These are phyloP conservation scores for Hirsutella thompsonii DNA, from an alignment of 2,329 filamentous ascomycete genomes.

Conservation along the genomic window DNA sequence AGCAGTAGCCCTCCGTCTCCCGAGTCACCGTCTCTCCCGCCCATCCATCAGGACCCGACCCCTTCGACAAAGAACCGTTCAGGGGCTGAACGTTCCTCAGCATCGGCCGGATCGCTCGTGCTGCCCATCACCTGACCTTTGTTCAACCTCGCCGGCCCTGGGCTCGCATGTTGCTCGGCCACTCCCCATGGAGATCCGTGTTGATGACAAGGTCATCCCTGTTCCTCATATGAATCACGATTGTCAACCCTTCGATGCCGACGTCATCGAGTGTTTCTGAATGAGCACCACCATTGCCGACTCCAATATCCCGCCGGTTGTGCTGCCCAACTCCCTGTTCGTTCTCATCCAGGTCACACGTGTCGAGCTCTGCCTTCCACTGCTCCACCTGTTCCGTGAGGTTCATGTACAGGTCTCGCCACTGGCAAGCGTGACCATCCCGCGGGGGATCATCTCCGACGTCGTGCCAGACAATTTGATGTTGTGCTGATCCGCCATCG, in stretches of 20 bases:
- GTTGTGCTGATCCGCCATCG: neutral
- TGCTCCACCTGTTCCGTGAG: slow-evolving; percentile 27
- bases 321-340: neutral
- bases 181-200: slow-evolving; percentile 24
- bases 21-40: neutral
- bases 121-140: neutral
- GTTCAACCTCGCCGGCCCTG: neutral
- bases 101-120: neutral
- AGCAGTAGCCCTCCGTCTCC: neutral
- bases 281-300: slow-evolving; percentile 7
- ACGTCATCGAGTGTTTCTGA: slow-evolving; percentile 19
- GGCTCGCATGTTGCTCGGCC: neutral
- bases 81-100: no score
- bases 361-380: slow-evolving; percentile 25
- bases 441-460: slow-evolving; percentile 1
- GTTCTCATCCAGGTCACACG: slow-evolving; percentile 5
- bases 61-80: no score
- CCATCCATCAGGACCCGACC: no score
- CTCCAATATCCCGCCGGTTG: slow-evolving; percentile 7
- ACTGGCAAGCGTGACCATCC: slow-evolving; percentile 24
- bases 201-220: slow-evolving; percentile 39
- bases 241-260: slow-evolving; percentile 34
- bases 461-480: neutral
- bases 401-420: slow-evolving; percentile 27
- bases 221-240: slow-evolving; percentile 35